Evolutionary conservation across 2,329 filamentous ascomycete genomes (phyloP), one percentile per base, ranked within the genome.

Genomic region (Botrytis deweyae): DNA sequence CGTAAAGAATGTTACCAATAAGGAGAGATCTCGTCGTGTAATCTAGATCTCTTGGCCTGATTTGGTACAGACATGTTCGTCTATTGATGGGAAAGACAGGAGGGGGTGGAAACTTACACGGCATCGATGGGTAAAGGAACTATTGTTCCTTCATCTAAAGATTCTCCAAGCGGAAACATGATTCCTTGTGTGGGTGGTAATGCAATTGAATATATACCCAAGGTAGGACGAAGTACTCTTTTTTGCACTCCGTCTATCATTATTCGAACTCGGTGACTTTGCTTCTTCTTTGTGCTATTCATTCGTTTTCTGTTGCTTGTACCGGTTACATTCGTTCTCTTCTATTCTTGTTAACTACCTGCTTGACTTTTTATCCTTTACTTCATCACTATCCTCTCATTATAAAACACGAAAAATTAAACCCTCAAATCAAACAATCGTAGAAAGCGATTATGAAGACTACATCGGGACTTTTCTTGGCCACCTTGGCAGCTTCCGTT

Each of bases 301-400:
- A n/a, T 44, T 42, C 10, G 18, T 33, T 64, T 55, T 40, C 44
- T 55, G 44, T 66, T 12, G 59, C 40, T n/a, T 55, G 6, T 55
- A 49, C 36, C 52, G 68, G 29, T 52, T 22, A 52, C 58, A 71
- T 71, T 64, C 25, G 18, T 71, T 71, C 42, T 49, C 42, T 64
- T 63, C 44, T 8, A 52, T n/a, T 58, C 20, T 22, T 33, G 7
- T 55, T 25, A 20, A 68, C 25, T 29, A 25, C 22, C 22, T 25
- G 36, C 20, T 36, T 36, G 2, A 42, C 6, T 36, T 62, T 22
- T 14, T 18, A n/a, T 44, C n/a, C 4, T 72, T 44, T 52, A 20
- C 46, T 58, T 33, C 16, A 66, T 42, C 33, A 14, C 22, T 18
- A 33, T 40, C 49, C 10, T n/a, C 33, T 29, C 25, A 14, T 3